These are phyloP conservation scores for Botrytis paeoniae DNA, from an alignment of 2,329 filamentous ascomycete genomes.

Conservation along the genomic window DNA sequence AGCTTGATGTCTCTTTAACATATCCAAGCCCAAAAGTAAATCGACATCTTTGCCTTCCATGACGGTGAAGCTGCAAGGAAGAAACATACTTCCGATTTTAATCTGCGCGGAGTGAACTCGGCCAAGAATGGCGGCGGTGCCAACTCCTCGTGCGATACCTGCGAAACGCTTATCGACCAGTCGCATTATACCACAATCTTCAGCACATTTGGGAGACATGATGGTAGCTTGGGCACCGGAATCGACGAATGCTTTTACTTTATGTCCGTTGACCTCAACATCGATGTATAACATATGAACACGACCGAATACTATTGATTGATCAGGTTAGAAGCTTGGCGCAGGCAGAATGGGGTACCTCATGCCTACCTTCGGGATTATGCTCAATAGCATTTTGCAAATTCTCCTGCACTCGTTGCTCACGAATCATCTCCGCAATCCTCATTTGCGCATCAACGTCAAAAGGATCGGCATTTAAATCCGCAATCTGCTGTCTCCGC, in stretches of 20 bases:
- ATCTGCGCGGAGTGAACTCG: slow-evolving; percentile 95
- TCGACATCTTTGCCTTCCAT: slow-evolving; percentile 99
- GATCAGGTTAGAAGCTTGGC: slow-evolving; percentile 18
- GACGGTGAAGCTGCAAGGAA: slow-evolving; percentile 95
- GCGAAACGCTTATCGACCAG: slow-evolving; percentile 90
- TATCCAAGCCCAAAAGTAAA: slow-evolving; percentile 87
- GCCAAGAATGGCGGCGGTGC: slow-evolving; percentile 90
- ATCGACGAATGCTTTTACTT: slow-evolving; percentile 94
- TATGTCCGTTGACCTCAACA: slow-evolving; percentile 88
- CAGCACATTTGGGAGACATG: slow-evolving; percentile 93
- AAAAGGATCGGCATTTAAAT: slow-evolving; percentile 91
- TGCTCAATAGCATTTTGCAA: slow-evolving; percentile 95
- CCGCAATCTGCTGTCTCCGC: slow-evolving; percentile 77
- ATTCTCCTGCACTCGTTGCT: slow-evolving; percentile 92
- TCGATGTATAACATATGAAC: slow-evolving; percentile 97
- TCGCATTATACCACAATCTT: slow-evolving; percentile 92
- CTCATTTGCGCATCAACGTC: slow-evolving; percentile 85
- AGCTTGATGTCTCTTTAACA: slow-evolving; percentile 94
- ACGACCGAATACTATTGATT: slow-evolving; percentile 73
- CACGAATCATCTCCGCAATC: slow-evolving; percentile 96
- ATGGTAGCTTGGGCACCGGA: slow-evolving; percentile 97
- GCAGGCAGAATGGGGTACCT: neutral
- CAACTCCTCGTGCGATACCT: slow-evolving; percentile 88
- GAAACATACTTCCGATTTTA: slow-evolving; percentile 80
- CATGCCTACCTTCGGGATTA: slow-evolving; percentile 80